phyloP scores from a whole-genome alignment of 1,139 yeast species.

The Nadsonia commutata region DNA sequence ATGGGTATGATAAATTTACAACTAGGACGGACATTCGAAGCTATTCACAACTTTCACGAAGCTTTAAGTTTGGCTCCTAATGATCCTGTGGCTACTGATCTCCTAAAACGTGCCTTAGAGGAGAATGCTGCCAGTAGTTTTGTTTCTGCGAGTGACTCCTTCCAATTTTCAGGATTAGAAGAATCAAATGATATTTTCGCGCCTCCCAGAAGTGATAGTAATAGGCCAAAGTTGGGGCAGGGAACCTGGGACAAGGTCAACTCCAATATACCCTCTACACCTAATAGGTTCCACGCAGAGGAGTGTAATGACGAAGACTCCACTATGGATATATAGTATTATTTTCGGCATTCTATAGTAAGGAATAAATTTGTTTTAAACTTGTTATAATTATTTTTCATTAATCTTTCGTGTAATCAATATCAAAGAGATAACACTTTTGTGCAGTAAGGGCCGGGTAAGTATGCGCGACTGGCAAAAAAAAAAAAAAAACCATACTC shows the following conservation, averaged over 20 bases:
- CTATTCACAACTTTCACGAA: constrained; percentile 65
- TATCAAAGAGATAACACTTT: too few relatives aligned
- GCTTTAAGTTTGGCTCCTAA: constrained; percentile 69
- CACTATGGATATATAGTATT: constrained; percentile 14
- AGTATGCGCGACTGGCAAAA: neutral
- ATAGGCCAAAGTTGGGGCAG: neutral
- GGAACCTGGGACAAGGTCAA: neutral
- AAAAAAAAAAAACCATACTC: neutral
- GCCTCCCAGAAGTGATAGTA: constrained; percentile 4
- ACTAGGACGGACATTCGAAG: constrained; percentile 45
- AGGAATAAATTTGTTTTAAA: neutral
- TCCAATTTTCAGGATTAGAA: constrained; percentile 6
- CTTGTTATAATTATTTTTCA: too few relatives aligned
- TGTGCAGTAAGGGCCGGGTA: neutral
- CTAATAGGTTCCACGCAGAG: constrained; percentile 2
- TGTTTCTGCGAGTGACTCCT: constrained; percentile 7
- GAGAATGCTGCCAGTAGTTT: constrained; percentile 29
- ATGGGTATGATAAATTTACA: constrained; percentile 73
- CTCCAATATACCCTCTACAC: constrained; percentile 1
- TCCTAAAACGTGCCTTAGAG: constrained; percentile 68
- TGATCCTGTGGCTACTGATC: constrained; percentile 74
- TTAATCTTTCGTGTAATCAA: too few relatives aligned
- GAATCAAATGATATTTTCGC: constrained; percentile 8
- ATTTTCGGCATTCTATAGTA: constrained; percentile 6
- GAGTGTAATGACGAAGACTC: constrained; percentile 12